Base-by-base conservation (phyloP, 331 rosid species). In the Dryas integrifolia region DNA sequence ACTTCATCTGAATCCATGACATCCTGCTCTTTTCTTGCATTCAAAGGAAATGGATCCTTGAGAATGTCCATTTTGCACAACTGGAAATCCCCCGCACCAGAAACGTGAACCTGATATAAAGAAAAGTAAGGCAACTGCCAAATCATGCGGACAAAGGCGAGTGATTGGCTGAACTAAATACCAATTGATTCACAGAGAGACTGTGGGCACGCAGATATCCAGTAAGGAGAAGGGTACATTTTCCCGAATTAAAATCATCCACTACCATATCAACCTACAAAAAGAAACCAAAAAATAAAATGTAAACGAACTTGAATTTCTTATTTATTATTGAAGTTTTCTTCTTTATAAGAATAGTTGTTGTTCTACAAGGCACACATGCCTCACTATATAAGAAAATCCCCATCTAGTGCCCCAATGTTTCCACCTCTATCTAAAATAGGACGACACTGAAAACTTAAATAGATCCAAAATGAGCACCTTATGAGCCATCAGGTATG, bases 61-160 rank as follows among this genome's bases (percentile, higher is more conserved):
- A 95, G 84, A 80, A 86, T 73, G 79, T 95, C 97, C 65, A 92
- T 83, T 84, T 83, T 89, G 57, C 69, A 59, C 85, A 95, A 67
- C 75, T 89, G 96, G 79, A 89, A 95, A 83, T 95, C 99, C 50
- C 99, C 98, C 24, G 88, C 96, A 67, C 97, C 99, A 76, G 99
- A 84, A 67, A 95, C 88, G 84, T 95, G 99, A 75, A 95, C 96
- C 99, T 95, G 86, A 47, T 13, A 56, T 67, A 70, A 84, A 67
- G 5, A 16, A 64, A 80, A 81, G 71, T 84, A 65, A 78, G 82
- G 71, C 15, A 69, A 65, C 63, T 43, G 43, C 43, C 65, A 46
- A 66, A 51, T 71, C 77, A 68, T 16, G 76, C 40, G 24, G 80
- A 55, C 53, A 67, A 38, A 80, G 50, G 66, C 38, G 84, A 72